Percentiles rank a stretch among this genome's conserved stretches.
phyloP scores from a whole-genome alignment of 352 stramenopile species.

The Pythium sukuiense region DNA sequence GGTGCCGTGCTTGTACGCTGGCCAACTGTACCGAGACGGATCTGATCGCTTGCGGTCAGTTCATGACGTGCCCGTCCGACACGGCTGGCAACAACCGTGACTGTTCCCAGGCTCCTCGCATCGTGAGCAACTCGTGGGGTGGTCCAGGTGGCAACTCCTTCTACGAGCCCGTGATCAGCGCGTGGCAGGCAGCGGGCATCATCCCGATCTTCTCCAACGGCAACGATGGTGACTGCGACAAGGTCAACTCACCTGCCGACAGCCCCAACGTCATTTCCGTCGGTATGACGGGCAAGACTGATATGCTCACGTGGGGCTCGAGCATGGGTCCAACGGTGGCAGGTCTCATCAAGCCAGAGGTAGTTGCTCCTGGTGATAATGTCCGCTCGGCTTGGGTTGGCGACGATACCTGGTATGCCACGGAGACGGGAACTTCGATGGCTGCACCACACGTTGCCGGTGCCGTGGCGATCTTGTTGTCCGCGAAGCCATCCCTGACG shows the following conservation, averaged over 20 bases:
- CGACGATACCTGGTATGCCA: constrained; percentile 17
- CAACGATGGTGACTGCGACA: constrained; percentile 17
- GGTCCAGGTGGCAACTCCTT: constrained; percentile 6
- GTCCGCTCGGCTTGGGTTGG: constrained; percentile 16
- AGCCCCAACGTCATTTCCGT: constrained; percentile 25
- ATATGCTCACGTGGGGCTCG: not conserved
- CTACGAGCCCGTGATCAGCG: constrained; percentile 12
- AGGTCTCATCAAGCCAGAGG: constrained; percentile 1
- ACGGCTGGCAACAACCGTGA: constrained; percentile 1
- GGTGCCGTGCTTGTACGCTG: not conserved
- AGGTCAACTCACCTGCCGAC: constrained; percentile 16
- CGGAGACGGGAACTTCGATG: constrained; percentile 28
- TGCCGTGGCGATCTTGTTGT: constrained; percentile 24
- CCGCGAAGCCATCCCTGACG: constrained; percentile 1
- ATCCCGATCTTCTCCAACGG: constrained; percentile 28
- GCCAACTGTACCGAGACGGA: constrained; percentile 18
- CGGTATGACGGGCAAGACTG: constrained; percentile 12
- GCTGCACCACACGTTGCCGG: constrained; percentile 31
- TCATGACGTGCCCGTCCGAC: constrained; percentile 23
- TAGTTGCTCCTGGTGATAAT: constrained; percentile 2
- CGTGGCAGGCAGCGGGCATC: constrained; percentile 29
- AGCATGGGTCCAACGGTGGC: constrained; percentile 6
- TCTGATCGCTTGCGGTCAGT: constrained; percentile 27
- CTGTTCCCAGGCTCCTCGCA: constrained; percentile 6
- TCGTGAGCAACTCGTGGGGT: constrained; percentile 30